Base-by-base conservation (phyloP, 148 eudicot genomes). In the Linanthus parryae region DNA sequence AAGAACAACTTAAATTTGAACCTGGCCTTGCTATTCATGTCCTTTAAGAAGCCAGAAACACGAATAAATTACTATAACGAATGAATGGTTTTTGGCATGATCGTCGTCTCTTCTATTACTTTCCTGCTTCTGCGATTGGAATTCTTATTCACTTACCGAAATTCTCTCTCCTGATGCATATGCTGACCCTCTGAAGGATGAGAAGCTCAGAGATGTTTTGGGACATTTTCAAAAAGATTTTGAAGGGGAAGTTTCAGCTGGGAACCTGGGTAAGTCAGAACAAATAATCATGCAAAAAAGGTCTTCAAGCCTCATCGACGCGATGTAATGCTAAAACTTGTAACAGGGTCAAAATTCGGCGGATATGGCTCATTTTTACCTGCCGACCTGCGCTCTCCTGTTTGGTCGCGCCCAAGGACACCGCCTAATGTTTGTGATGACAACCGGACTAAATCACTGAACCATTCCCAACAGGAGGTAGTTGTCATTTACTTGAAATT, bases 211-310 rank as follows among this genome's bases (percentile, higher is more conserved):
- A 47, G 59, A 82, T 75, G 81, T 87, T 52, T 70, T 92, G 81
- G 98, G 98, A 33, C 94, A 92, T 69, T 84, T 84, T 62, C 83
- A 81, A 74, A 92, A 87, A 64, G 98, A 92, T 67, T 92, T 92
- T 75, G 98, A 92, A 84, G 98, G 94, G 44, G 85, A 76, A 52
- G 83, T 84, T 61, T 87, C 89, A 31, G 86, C 94, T 40, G 96
- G 87, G 64, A 92, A 83, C 72, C 73, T 92, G 78, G 98, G 98
- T 92, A 78, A 83, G 94, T 68, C 34, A 48, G 20, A 62, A 39
- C 17, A 51, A 34, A 51, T 38, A 64, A 51, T 38, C 22, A 16
- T 35, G 22, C 42, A 14, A 35, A 44, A 44, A 12, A 58, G 44
- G 41, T 54, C 44, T 8, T 41, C 33, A 41, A 26, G 18, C 36